Percentiles rank a stretch among this genome's conserved stretches.
Conservation (phyloP, 2,329 filamentous ascomycete species). For the Xylaria sp. region DNA sequence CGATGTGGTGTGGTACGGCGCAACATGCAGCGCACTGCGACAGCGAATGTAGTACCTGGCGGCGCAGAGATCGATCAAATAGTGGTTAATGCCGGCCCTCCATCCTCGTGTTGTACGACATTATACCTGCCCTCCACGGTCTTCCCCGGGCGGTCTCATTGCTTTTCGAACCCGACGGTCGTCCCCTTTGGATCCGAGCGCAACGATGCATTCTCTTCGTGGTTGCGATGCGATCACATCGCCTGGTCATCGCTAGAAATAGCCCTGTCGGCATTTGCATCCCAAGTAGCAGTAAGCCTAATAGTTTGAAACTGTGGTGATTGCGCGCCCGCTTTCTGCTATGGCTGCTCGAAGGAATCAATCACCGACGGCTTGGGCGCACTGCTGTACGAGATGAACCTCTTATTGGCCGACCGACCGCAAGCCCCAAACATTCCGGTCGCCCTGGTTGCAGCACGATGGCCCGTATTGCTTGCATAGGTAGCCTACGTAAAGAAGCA, state of each 20-base stretch:
- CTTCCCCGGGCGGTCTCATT: conserved; percentile 6
- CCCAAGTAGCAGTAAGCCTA: background rate
- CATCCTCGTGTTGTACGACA: conserved; percentile 22
- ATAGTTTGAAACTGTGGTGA: background rate
- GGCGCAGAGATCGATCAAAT: conserved; percentile 16
- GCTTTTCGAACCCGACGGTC: conserved; percentile 12
- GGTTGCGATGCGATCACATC: conserved; percentile 6
- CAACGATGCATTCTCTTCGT: conserved; percentile 11
- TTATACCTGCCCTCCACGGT: conserved; percentile 15
- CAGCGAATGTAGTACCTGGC: conserved; percentile 18
- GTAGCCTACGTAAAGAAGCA: conserved; percentile 8
- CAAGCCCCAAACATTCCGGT: conserved; percentile 13
- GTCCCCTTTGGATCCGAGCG: conserved; percentile 12
- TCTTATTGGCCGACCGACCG: conserved; percentile 19
- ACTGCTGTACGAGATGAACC: conserved; percentile 17
- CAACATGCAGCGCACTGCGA: conserved; percentile 25
- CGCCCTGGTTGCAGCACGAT: conserved; percentile 13
- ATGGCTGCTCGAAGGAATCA: conserved; percentile 15
- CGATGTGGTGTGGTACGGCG: conserved; percentile 31
- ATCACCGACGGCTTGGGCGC: background rate
- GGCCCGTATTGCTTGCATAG: conserved; percentile 23
- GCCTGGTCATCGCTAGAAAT: background rate
- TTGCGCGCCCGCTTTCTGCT: conserved; percentile 11
- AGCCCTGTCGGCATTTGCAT: background rate
- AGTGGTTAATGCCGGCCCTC: conserved; percentile 17